phyloP scores from a whole-genome alignment of 202 grass and related monocot species.

The Hordeum pubiflorum region DNA sequence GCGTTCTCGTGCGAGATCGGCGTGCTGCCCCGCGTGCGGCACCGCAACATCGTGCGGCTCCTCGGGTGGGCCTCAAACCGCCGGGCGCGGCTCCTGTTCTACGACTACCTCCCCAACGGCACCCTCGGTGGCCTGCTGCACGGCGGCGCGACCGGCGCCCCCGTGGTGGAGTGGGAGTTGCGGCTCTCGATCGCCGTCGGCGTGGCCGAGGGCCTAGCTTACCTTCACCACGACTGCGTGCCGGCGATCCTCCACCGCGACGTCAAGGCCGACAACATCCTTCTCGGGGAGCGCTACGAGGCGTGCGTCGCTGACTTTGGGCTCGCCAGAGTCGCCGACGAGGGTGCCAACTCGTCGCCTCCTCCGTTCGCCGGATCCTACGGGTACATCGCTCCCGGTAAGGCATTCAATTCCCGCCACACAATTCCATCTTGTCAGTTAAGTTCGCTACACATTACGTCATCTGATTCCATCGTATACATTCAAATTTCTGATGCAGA shows the following conservation, averaged over 20 bases:
- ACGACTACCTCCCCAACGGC: conserved; percentile 76
- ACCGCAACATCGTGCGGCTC: conserved; percentile 87
- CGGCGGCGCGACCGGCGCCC: neutral
- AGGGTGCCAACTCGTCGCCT: conserved; percentile 34
- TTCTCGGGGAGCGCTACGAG: conserved; percentile 71
- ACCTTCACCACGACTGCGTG: conserved; percentile 80
- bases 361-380: conserved; percentile 76
- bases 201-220: conserved; percentile 69
- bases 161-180: conserved; percentile 72
- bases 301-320: conserved; percentile 87
- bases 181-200: conserved; percentile 64
- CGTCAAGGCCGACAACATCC: conserved; percentile 85
- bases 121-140: conserved; percentile 61
- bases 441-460: neutral
- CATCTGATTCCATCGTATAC: neutral
- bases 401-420: neutral
- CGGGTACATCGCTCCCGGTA: conserved; percentile 91
- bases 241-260: conserved; percentile 74
- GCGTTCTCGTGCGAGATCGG: conserved; percentile 82
- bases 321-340: conserved; percentile 50
- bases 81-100: conserved; percentile 68
- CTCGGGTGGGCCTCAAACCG: conserved; percentile 84
- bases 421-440: neutral
- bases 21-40: conserved; percentile 65
- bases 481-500: neutral